Evolutionary conservation across 2,329 filamentous ascomycete genomes (phyloP), one percentile per base, ranked within the genome.

Genomic region (Hymenoscyphus occultus): DNA sequence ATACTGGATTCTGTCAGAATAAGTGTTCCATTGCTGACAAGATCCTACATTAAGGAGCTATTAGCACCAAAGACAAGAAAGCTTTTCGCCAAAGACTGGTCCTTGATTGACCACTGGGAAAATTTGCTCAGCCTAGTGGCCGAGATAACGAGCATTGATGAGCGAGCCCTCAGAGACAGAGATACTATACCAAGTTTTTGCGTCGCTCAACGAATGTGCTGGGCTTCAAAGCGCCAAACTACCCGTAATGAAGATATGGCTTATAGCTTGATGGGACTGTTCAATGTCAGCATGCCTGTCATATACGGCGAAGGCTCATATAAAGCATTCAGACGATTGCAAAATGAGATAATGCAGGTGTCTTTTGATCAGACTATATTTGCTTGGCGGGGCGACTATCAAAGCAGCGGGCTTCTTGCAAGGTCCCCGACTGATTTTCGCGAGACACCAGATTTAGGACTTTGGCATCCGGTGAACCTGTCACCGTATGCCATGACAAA

Each of bases 121-220:
- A 54, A 54, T 54, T 54, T 54, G 48, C 10, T 54, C 10, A 5
- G 48, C 13, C 9, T 54, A 4, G 10, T 54, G 5, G 3, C 48
- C 9, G 13, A 10, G 22, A 28, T 54, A 28, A 54, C 48, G 3
- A 28, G 31, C 19, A 54, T 54, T 10, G 48, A 54, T 9, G 48
- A 54, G 19, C 19, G 13, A 54, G 48, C 48, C 12, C 48, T 54
- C 48, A 54, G 10, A 54, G 48, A 54, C 48, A 54, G 48, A 54
- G 48, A 54, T 13, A 28, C 48, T 3, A 54, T 54, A 22, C 5
- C 48, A 13, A 54, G 19, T 4, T 54, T 54, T 13, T 54, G 48
- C 48, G 10, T 54, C 5, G 48, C 48, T 3, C 48, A 28, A 12
- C 48, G 48, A 13, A 54, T 54, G 48, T 54, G 19, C 2, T 54